Percentiles rank a stretch among this genome's conserved stretches.
Conservation (phyloP, 2,329 filamentous ascomycete species). For the Paraphaeosphaeria sporulosa region DNA sequence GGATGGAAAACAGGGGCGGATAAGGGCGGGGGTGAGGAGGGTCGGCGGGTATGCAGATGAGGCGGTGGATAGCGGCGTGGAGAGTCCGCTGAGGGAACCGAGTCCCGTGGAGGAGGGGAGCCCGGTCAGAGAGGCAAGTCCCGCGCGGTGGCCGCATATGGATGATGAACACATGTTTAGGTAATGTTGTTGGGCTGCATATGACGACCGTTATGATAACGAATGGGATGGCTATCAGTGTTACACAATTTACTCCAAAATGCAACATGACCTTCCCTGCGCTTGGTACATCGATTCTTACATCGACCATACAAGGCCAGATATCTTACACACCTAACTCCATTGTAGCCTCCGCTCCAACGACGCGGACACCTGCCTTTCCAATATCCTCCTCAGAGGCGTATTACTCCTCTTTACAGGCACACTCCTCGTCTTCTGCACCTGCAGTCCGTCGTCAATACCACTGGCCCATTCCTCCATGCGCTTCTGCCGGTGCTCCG, state of each 20-base stretch:
- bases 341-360: not conserved
- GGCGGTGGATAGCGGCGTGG: conserved; percentile 21
- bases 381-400: conserved; percentile 13
- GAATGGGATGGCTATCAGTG: too few relatives aligned
- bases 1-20: conserved; percentile 51
- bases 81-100: conserved; percentile 11
- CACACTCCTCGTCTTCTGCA: not conserved
- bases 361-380: conserved; percentile 9
- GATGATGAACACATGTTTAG: not conserved
- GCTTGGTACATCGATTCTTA: too few relatives aligned
- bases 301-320: not conserved
- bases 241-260: too few relatives aligned
- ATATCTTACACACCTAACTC: not conserved
- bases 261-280: too few relatives aligned
- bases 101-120: conserved; percentile 4
- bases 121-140: conserved; percentile 8
- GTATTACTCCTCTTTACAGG: conserved; percentile 9
- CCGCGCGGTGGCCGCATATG: conserved; percentile 13
- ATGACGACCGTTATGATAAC: too few relatives aligned
- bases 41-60: conserved; percentile 27
- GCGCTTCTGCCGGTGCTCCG: not conserved
- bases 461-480: conserved; percentile 4
- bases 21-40: conserved; percentile 51
- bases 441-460: not conserved
- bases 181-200: too few relatives aligned